Base-by-base conservation (phyloP, 495 filamentous ascomycete genomes). In the Tricharina praecox region DNA sequence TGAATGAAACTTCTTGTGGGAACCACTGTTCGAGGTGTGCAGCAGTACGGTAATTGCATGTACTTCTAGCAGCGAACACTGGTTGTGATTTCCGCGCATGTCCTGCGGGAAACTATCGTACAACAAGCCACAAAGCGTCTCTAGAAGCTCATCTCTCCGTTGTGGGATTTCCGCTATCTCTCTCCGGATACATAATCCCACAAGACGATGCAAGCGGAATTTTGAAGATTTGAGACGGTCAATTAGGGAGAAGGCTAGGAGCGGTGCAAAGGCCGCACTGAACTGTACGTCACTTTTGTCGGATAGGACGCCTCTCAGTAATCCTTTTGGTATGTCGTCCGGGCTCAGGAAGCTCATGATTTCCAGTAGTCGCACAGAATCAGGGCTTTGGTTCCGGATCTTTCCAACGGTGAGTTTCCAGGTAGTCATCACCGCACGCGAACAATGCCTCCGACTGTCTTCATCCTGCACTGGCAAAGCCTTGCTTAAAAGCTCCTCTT, bases 371-470 rank as follows among this genome's bases (percentile, higher is more conserved):
- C 23, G 18, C 15, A 46, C 11, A 33, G 43, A 21, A 9, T 23
- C n/a, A 9, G 43, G 28, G 18, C 23, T 34, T 34, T 30, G 10
- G 3, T 15, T 30, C 20, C 20, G 16, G 4, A 46, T 46, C 20
- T 33, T 30, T 4, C 33, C 43, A 4, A 33, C 47, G 41, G 49
- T 54, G 53, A 54, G 54, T 57, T 53, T 50, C 56, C 48, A 50
- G 51, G 48, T 48, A 36, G 43, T 52, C 48, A 52, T 56, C 28
- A 47, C 44, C 45, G 44, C 37, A 49, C 53, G 35, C 28, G 9
- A 50, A n/a, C n/a, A n/a, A n/a, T n/a, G 5, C 28, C 28, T 32
- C 28, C 28, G 28, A 32, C n/a, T n/a, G 28, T 32, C 13, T 5
- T 32, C 28, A 5, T 13, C 28, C 28, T 5, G 5, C 7, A n/a